phyloP scores from a whole-genome alignment of 768 basidiomycete species.

The Pleurotus tuber-regium region DNA sequence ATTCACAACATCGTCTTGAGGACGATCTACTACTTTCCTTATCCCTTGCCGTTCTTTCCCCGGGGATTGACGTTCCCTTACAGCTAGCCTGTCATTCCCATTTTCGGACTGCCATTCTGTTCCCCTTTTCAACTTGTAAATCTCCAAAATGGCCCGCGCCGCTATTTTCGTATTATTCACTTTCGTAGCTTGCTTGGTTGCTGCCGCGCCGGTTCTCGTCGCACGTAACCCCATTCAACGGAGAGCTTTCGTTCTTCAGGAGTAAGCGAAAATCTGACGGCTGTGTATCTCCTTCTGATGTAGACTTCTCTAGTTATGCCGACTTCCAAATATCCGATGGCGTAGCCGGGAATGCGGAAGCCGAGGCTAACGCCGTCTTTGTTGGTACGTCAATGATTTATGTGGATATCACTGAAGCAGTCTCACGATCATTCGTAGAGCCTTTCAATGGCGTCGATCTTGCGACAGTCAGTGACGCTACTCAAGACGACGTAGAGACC shows the following conservation, averaged over 20 bases:
- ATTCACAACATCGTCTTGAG: slow-evolving; percentile 20
- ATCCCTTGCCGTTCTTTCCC: slow-evolving; percentile 10
- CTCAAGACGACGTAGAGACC: slow-evolving; percentile 18
- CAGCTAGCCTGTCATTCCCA: slow-evolving; percentile 14
- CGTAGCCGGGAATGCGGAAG: slow-evolving; percentile 31
- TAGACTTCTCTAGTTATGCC: slow-evolving; percentile 25
- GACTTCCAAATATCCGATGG: slow-evolving; percentile 40
- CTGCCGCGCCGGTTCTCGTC: slow-evolving; percentile 19
- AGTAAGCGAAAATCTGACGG: slow-evolving; percentile 14
- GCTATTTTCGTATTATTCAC: slow-evolving; percentile 18
- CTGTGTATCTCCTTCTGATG: not conserved
- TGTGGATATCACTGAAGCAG: not conserved
- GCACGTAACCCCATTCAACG: slow-evolving; percentile 10
- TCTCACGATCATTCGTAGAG: slow-evolving; percentile 5
- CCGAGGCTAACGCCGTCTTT: slow-evolving; percentile 36
- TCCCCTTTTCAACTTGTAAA: slow-evolving; percentile 1
- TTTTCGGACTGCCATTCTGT: slow-evolving; percentile 2
- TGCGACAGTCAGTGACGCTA: slow-evolving; percentile 26
- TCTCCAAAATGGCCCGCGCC: slow-evolving; percentile 20
- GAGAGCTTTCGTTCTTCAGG: slow-evolving; percentile 18
- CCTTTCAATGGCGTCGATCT: slow-evolving; percentile 32
- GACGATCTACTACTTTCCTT: slow-evolving; percentile 20
- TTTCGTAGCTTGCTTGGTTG: slow-evolving; percentile 15
- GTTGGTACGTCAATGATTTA: slow-evolving; percentile 19
- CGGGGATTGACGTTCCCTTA: slow-evolving; percentile 13